Evolutionary conservation across 805 yeast genomes (phyloP).

Genomic region (Ogataea methanolica): DNA sequence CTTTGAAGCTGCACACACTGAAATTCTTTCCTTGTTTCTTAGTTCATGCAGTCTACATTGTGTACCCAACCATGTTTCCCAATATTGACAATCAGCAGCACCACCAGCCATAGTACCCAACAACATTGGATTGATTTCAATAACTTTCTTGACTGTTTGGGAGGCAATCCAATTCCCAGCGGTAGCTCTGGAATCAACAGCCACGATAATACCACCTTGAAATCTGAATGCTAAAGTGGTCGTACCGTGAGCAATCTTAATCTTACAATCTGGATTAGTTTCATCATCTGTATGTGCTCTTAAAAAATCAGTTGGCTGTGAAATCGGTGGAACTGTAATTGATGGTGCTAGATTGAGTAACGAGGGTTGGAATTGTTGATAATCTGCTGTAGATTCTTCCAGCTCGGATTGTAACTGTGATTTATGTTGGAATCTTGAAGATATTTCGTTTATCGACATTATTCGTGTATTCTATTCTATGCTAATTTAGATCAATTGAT

Average conservation of each 20-base stretch:
- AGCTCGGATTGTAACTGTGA: slow-evolving; percentile 22
- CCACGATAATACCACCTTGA: slow-evolving; percentile 92
- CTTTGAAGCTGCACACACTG: slow-evolving; percentile 96
- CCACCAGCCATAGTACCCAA: slow-evolving; percentile 99
- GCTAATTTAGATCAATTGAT: background rate
- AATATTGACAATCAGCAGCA: slow-evolving; percentile 98
- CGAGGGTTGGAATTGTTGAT: slow-evolving; percentile 12
- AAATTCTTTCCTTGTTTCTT: slow-evolving; percentile 89
- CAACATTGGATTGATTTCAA: slow-evolving; percentile 90
- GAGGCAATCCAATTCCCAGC: slow-evolving; percentile 98
- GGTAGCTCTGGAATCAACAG: slow-evolving; percentile 97
- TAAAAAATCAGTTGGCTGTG: slow-evolving; percentile 85
- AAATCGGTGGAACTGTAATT: slow-evolving; percentile 73
- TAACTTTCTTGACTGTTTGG: slow-evolving; percentile 95
- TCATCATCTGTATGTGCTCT: slow-evolving; percentile 98
- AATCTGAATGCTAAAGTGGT: slow-evolving; percentile 95
- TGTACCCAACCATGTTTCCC: slow-evolving; percentile 99
- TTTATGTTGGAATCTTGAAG: slow-evolving; percentile 24
- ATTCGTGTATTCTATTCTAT: background rate
- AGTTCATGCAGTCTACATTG: slow-evolving; percentile 95
- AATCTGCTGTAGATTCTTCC: slow-evolving; percentile 15
- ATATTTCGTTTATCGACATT: slow-evolving; percentile 30
- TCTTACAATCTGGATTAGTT: slow-evolving; percentile 85
- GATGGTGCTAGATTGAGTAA: slow-evolving; percentile 45
- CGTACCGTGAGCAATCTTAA: slow-evolving; percentile 98